Evolutionary conservation across 1,139 yeast species (phyloP), one percentile per base, ranked within the genome.

Genomic region (Pichia kudriavzevii): DNA sequence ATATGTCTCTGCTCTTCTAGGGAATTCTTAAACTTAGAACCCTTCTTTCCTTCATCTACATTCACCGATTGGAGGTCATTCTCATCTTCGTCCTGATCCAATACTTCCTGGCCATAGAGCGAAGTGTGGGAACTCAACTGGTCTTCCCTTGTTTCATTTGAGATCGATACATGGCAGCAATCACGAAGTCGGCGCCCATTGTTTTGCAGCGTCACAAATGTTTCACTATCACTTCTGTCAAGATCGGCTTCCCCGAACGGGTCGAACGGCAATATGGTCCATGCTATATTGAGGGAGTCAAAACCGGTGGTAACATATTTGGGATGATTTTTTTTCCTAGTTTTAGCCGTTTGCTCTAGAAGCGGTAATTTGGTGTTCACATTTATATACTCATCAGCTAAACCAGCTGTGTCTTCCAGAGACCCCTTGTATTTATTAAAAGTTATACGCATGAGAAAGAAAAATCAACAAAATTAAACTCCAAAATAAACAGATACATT

Each of bases 101-200:
- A n/a, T 6, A 28, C 17, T n/a, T 15, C 18, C 13, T 40, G 22
- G 7, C 43, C 43, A 12, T 40, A 40, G 6, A 40, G 11, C 4
- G 37, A 32, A 6, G 38, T 38, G 14, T 40, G 43, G 9, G 41
- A 36, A 18, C 43, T 40, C 14, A 40, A 30, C 10, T 40, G 48
- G 5, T 42, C 44, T n/a, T 54, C 60, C 7, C 62, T 70, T n/a
- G n/a, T n/a, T n/a, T n/a, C n/a, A n/a, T n/a, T n/a, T n/a, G n/a
- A n/a, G n/a, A n/a, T n/a, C n/a, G n/a, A n/a, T n/a, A n/a, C n/a
- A n/a, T n/a, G n/a, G n/a, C n/a, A n/a, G n/a, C n/a, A n/a, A n/a
- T n/a, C n/a, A n/a, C n/a, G n/a, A n/a, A n/a, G n/a, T n/a, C n/a
- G n/a, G n/a, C n/a, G n/a, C n/a, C n/a, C n/a, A n/a, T n/a, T n/a